Conservation (phyloP, 2,329 filamentous ascomycete genomes). For the Geosmithia flava region DNA sequence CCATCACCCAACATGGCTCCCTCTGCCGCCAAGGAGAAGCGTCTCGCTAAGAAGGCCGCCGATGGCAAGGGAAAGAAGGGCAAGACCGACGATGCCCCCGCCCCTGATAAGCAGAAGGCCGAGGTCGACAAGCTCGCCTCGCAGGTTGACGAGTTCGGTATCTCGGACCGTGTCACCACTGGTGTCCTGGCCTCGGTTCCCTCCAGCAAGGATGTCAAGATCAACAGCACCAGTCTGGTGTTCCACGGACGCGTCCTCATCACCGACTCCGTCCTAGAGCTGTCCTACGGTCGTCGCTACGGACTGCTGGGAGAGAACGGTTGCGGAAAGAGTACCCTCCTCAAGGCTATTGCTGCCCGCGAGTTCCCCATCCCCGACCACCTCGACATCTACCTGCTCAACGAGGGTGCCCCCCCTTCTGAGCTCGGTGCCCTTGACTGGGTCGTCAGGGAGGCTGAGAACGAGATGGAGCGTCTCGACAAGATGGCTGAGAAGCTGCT, state of each 20-base stretch:
- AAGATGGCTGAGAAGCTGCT: slow-evolving; percentile 79
- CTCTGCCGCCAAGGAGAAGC: slow-evolving; percentile 59
- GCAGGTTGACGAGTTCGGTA: slow-evolving; percentile 91
- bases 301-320: slow-evolving; percentile 97
- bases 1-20: slow-evolving; percentile 41
- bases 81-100: slow-evolving; percentile 59
- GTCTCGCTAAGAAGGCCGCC: slow-evolving; percentile 58
- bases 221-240: slow-evolving; percentile 82
- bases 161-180: slow-evolving; percentile 96
- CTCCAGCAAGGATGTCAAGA: slow-evolving; percentile 90
- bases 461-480: slow-evolving; percentile 84
- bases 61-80: slow-evolving; percentile 61
- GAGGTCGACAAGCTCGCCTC: slow-evolving; percentile 78
- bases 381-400: slow-evolving; percentile 95
- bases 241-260: slow-evolving; percentile 98
- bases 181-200: slow-evolving; percentile 82
- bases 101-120: slow-evolving; percentile 59
- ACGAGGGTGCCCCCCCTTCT: slow-evolving; percentile 85
- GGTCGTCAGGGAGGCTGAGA: slow-evolving; percentile 91
- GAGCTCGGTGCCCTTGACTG: slow-evolving; percentile 90
- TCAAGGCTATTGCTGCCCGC: slow-evolving; percentile 87
- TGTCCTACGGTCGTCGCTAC: slow-evolving; percentile 87
- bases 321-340: slow-evolving; percentile 94
- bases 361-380: slow-evolving; percentile 95
- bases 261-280: slow-evolving; percentile 84